Base-by-base conservation (phyloP, 768 basidiomycete species). In the Panaeolus cyanescens region DNA sequence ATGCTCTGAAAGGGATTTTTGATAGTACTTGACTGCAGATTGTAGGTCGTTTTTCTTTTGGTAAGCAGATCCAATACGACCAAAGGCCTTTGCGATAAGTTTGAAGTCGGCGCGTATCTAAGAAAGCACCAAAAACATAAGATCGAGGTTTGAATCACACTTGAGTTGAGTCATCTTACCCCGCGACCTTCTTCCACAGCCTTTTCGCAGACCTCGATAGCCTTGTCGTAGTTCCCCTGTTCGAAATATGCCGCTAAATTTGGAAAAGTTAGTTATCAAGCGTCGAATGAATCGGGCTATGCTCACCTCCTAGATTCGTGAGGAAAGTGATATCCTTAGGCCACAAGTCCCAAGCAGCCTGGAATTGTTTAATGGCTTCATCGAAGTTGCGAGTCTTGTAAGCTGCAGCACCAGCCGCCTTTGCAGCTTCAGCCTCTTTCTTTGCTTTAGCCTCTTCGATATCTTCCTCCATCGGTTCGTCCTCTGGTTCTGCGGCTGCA, bases 1-100 rank as follows among this genome's bases (percentile, higher is more conserved):
- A 75, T 99, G 96, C 75, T 99, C 97, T 1, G 94, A 88, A 53
- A 99, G 84, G 4, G 93, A 95, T 75, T 99, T 99, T 68, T 95
- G 82, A 80, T 85, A 97, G 80, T 85, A 95, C 75, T 93, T 95
- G 83, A 96, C 86, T 15, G 96, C 96, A 40, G 84, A 84, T 7
- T 68, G 68, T 30, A 88, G 74, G 73, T 99, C 94, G 42, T 79
- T 85, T 72, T 93, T 92, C 76, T 90, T 91, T 59, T 85, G 77
- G 79, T 94, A 95, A 0, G 96, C 85, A 6, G 88, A 86, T 12
- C 96, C 97, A 55, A 90, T 85, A 55, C 97, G 93, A 22, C 93
- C 97, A 58, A 92, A 85, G 0, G 96, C 95, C 77, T 99, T 99
- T 32, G 96, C 96, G 61, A 97, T 79, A 61, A 97, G 82, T 77